phyloP scores from a whole-genome alignment of 2,329 filamentous ascomycete species.

The Tolypocladium ovalisporum region DNA sequence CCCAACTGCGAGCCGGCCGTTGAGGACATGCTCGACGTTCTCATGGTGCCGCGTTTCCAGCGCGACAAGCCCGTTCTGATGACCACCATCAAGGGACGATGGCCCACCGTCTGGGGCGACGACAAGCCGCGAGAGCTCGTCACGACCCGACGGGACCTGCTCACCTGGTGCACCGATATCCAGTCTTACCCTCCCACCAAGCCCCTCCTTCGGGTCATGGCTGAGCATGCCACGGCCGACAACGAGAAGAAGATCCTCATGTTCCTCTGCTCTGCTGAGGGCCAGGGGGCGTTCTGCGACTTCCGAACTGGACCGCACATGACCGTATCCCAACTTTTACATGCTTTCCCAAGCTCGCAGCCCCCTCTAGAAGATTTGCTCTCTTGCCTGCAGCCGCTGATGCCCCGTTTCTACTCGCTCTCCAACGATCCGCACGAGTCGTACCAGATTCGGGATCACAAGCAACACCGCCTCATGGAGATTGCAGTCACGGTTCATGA shows the following conservation, averaged over 20 bases:
- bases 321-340: slow-evolving; percentile 73
- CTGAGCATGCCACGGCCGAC: slow-evolving; percentile 68
- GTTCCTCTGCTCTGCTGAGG: slow-evolving; percentile 80
- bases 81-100: slow-evolving; percentile 70
- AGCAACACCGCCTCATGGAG: slow-evolving; percentile 74
- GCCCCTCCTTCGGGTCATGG: slow-evolving; percentile 70
- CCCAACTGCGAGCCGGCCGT: slow-evolving; percentile 71
- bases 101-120: slow-evolving; percentile 97
- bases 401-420: slow-evolving; percentile 97
- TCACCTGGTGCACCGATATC: slow-evolving; percentile 92
- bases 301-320: slow-evolving; percentile 83
- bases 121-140: slow-evolving; percentile 76
- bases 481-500: slow-evolving; percentile 96
- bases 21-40: slow-evolving; percentile 71
- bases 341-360: slow-evolving; percentile 84
- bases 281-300: slow-evolving; percentile 87
- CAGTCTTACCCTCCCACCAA: slow-evolving; percentile 91
- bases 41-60: slow-evolving; percentile 70
- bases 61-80: slow-evolving; percentile 76
- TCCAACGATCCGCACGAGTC: slow-evolving; percentile 87
- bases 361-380: slow-evolving; percentile 77
- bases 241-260: slow-evolving; percentile 83
- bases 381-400: slow-evolving; percentile 71
- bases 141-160: slow-evolving; percentile 80
- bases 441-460: slow-evolving; percentile 55